Percentiles rank a stretch among this genome's conserved stretches.
phyloP scores from a whole-genome alignment of 768 basidiomycete genomes.

The Auriscalpium vulgare region DNA sequence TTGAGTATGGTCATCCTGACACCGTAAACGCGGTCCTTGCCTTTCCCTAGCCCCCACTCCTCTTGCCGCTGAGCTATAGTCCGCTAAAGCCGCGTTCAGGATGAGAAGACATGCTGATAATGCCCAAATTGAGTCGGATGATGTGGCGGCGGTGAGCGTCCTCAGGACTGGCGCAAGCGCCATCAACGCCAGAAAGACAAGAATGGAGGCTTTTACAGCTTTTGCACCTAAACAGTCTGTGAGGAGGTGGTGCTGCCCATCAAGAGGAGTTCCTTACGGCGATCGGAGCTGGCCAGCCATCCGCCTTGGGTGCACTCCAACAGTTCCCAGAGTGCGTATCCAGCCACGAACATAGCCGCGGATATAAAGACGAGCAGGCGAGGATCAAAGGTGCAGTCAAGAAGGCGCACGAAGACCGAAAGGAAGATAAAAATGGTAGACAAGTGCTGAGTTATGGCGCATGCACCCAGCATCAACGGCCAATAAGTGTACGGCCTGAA shows the following conservation, averaged over 20 bases:
- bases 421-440: constrained; percentile 77
- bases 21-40: constrained; percentile 14
- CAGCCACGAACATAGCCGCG: constrained; percentile 47
- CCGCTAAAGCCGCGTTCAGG: constrained; percentile 75
- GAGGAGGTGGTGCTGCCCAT: background rate
- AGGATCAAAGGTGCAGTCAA: constrained; percentile 57
- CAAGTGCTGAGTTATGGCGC: constrained; percentile 78
- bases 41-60: no score
- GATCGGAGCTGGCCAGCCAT: constrained; percentile 19
- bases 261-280: constrained; percentile 4
- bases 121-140: constrained; percentile 96
- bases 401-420: constrained; percentile 66
- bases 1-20: constrained; percentile 8
- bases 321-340: constrained; percentile 58
- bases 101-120: constrained; percentile 78
- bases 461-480: constrained; percentile 61
- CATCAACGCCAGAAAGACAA: constrained; percentile 85
- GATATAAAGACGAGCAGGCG: constrained; percentile 61
- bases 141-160: constrained; percentile 90
- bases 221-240: constrained; percentile 47
- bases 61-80: constrained; percentile 50
- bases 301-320: constrained; percentile 32
- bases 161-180: constrained; percentile 85
- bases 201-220: constrained; percentile 68
- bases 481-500: constrained; percentile 74